Percentiles rank a stretch among this genome's conserved stretches.
Evolutionary conservation across 352 stramenopile genomes (phyloP).

Genomic region (Pythium phragmitis): DNA sequence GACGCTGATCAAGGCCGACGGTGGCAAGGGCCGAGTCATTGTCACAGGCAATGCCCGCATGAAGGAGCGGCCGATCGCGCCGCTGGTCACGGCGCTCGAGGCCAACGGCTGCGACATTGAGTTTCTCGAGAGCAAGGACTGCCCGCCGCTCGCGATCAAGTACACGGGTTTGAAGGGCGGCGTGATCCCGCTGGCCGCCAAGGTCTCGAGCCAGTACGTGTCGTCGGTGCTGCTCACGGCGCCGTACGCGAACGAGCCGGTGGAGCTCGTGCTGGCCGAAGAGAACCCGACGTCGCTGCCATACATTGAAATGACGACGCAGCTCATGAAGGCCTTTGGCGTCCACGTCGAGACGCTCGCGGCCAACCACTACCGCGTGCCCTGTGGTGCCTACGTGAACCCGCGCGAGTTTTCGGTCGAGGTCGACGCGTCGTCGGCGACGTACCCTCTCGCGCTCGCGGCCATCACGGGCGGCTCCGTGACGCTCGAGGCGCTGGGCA

Average conservation of each 20-base stretch:
- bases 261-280: conserved; percentile 92
- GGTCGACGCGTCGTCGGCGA: conserved; percentile 95
- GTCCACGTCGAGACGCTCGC: conserved; percentile 90
- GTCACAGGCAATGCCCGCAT: conserved; percentile 96
- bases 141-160: conserved; percentile 75
- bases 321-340: conserved; percentile 97
- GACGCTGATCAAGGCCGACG: conserved; percentile 50
- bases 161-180: conserved; percentile 74
- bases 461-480: conserved; percentile 95
- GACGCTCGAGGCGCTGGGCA: conserved; percentile 93
- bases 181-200: conserved; percentile 87
- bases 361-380: conserved; percentile 73
- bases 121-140: conserved; percentile 63
- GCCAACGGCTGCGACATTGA: conserved; percentile 83
- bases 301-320: conserved; percentile 94
- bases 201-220: conserved; percentile 95
- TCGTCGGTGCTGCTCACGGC: conserved; percentile 95
- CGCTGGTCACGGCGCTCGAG: conserved; percentile 93
- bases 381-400: conserved; percentile 72
- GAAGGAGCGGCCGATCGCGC: conserved; percentile 96
- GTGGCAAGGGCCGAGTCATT: conserved; percentile 39
- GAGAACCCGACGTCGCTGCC: conserved; percentile 96
- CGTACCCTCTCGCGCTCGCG: conserved; percentile 96
- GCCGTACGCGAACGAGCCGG: conserved; percentile 77
- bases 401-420: conserved; percentile 82